A percentile compares a stretch with the other conserved stretches of the same genome.
Evolutionary conservation across 2,329 filamentous ascomycete genomes (phyloP).

Genomic region (Penicillium occitanis): DNA sequence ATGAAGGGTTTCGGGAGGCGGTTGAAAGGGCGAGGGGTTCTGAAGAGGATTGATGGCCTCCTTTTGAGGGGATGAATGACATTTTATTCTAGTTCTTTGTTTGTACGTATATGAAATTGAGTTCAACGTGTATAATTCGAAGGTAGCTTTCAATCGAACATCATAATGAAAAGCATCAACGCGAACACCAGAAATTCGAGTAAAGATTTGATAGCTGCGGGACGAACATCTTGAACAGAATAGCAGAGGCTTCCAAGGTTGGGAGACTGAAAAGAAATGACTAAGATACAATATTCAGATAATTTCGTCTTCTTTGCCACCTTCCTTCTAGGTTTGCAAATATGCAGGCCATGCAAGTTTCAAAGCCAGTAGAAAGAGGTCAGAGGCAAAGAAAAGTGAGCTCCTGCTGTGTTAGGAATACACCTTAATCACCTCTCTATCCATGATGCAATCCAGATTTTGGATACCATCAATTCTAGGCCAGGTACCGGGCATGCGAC

Average conservation of each 20-base stretch:
- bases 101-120: background rate
- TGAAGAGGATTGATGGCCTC: background rate
- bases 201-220: background rate
- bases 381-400: background rate
- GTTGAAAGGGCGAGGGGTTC: slow-evolving; percentile 22
- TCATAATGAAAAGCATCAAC: background rate
- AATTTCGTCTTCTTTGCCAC: background rate
- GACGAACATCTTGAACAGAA: background rate
- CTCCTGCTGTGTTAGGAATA: background rate
- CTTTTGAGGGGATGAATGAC: background rate
- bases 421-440: background rate
- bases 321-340: background rate
- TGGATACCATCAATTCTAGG: background rate
- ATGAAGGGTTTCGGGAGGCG: slow-evolving; percentile 70
- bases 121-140: background rate
- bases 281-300: background rate
- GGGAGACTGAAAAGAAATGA: background rate
- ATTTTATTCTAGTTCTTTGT: background rate
- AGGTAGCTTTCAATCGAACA: background rate
- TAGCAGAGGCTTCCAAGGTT: background rate
- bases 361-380: background rate
- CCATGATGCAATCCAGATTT: background rate
- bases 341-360: background rate
- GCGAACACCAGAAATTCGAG: background rate
- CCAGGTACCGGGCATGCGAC: background rate